Evolutionary conservation across 2,329 filamentous ascomycete genomes (phyloP), one percentile per base, ranked within the genome.

Genomic region (Coleophoma eucalyptorum): DNA sequence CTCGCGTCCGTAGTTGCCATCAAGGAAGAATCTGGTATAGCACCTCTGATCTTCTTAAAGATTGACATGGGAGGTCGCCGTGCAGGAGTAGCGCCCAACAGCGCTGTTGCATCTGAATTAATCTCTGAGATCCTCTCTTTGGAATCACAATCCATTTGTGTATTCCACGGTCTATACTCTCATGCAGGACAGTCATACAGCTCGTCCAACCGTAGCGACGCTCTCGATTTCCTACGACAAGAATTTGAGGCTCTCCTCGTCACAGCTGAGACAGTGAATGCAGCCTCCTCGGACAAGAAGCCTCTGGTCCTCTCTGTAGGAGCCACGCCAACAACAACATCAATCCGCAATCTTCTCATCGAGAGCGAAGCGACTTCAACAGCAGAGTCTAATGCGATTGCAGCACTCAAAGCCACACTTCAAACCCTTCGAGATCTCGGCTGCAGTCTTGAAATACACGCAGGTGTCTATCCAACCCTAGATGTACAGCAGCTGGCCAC

Each of bases 401-500:
- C 66, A 5, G 63, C 68, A 20, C 71, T 80, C 35, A 67, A 68
- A 19, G 54, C 58, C 1, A 64, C 72, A 21, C 67, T 83, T 21
- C 61, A 58, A 11, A 59, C 62, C 10, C 66, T 73, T 53, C 70
- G 61, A 47, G 62, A 56, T 49, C 61, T 65, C 4, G 70, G 69
- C 34, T 72, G 77, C 46, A 67, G 62, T 3, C 73, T 90, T 21
- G 88, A 91, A 64, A 72, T 90, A 2, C 89, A 92, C 64, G 87
- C 88, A 0, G 88, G 87, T 31, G 86, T 89, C 2, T 93, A 92
- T 63, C 82, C 88, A 0, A 74, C 84, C 3, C 77, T 93, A 8
- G 89, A 94, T 65, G 74, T 92, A 59, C 89, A 94, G 65, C 89
- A 94, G 66, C 73, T 93, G 2, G 83, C 87, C 1, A 89, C 88